Base-by-base conservation (phyloP, 129 eudicot species). In the Flaveria bidentis region DNA sequence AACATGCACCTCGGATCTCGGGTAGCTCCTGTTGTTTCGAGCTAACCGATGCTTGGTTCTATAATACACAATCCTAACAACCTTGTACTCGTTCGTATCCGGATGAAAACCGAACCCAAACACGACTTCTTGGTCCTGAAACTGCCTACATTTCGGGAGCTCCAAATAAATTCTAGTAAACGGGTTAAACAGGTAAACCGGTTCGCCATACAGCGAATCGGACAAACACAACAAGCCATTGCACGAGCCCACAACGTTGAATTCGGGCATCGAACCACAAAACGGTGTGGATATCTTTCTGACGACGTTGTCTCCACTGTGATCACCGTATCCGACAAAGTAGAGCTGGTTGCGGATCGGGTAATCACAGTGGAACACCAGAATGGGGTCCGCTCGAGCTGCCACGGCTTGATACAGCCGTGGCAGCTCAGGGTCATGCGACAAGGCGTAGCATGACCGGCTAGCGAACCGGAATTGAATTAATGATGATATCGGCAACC, bases 171-270 rank as follows among this genome's bases (percentile, higher is more conserved):
- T 67, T 55, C 85, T 73, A 13, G 89, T 89, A 46, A 89, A 87
- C 42, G 96, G 91, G 73, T 89, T 89, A 73, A 82, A 87, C 23
- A 89, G n/a, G 33, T 65, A 89, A 1, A 89, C 47, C 1, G 86
- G 73, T 53, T 87, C 88, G n/a, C 66, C 78, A 41, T 72, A 85
- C 11, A 86, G 73, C 0, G 89, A 80, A 61, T 83, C 87, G 1
- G 86, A 77, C 61, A 87, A 51, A 80, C 96, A 89, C 58, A 87
- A 66, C 73, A 89, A 73, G 9, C 96, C 91, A 61, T 89, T 81
- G 70, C 88, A 87, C 1, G 96, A 89, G 12, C 86, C 91, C 20
- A 87, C 53, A 12, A 89, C 80, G 46, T 68, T 68, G 58, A 85
- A 87, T 71, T 83, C 88, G 2, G 89, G 87, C 96, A 86, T 87